These are phyloP conservation scores for Xerocomus minutiporus DNA, from an alignment of 1,284 basidiomycete species.

Conservation along the genomic window DNA sequence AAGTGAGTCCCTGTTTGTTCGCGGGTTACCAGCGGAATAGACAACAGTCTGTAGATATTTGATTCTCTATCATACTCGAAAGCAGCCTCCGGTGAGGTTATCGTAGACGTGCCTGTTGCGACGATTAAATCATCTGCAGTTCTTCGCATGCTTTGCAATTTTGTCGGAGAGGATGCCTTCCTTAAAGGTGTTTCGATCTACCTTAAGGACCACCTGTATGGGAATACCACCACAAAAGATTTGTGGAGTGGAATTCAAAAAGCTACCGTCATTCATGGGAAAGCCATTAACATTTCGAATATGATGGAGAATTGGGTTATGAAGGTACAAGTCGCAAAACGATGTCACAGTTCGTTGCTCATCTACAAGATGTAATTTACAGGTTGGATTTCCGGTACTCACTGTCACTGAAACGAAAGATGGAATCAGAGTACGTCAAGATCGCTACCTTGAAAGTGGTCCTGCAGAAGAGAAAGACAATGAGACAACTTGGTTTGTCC, in stretches of 20 bases:
- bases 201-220: slow-evolving; percentile 83
- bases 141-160: slow-evolving; percentile 87
- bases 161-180: slow-evolving; percentile 88
- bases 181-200: slow-evolving; percentile 87
- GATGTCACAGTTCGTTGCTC: background rate
- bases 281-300: slow-evolving; percentile 61
- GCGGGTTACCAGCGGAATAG: background rate
- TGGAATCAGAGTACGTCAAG: slow-evolving; percentile 78
- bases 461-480: slow-evolving; percentile 79
- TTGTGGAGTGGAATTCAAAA: slow-evolving; percentile 87
- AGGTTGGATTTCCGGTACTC: slow-evolving; percentile 86
- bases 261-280: slow-evolving; percentile 45
- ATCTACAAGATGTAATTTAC: slow-evolving; percentile 1
- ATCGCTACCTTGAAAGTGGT: slow-evolving; percentile 89
- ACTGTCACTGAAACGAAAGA: slow-evolving; percentile 76
- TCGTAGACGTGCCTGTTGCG: background rate
- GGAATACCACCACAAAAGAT: slow-evolving; percentile 82
- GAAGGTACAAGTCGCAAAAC: slow-evolving; percentile 46
- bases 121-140: slow-evolving; percentile 41
- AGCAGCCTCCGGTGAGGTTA: slow-evolving; percentile 64
- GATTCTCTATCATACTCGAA: slow-evolving; percentile 85
- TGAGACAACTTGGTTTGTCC: slow-evolving; percentile 77
- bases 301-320: slow-evolving; percentile 94
- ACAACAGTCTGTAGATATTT: slow-evolving; percentile 58
- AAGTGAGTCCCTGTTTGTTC: slow-evolving; percentile 38